phyloP scores from a whole-genome alignment of 2,329 filamentous ascomycete genomes.

The Ceratocystis harringtonii region DNA sequence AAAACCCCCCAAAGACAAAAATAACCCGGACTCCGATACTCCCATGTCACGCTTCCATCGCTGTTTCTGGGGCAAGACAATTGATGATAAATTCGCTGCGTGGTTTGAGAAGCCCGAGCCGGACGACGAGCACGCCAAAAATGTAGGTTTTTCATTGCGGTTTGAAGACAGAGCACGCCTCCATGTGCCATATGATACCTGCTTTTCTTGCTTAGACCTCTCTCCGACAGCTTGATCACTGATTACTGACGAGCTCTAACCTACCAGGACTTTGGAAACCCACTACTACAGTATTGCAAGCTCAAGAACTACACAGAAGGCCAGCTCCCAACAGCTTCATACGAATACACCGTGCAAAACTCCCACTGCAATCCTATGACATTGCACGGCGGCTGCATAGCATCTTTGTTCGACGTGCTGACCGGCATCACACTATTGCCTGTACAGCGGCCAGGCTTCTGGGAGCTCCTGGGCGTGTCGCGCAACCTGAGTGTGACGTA shows the following conservation, averaged over 20 bases:
- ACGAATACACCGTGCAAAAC: slow-evolving; percentile 35
- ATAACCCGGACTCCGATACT: neutral
- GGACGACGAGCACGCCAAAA: neutral
- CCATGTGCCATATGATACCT: neutral
- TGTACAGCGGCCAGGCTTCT: slow-evolving; percentile 39
- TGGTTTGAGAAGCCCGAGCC: slow-evolving; percentile 6
- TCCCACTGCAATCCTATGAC: slow-evolving; percentile 41
- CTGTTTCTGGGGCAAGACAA: slow-evolving; percentile 7
- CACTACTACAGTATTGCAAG: slow-evolving; percentile 29
- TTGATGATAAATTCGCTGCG: slow-evolving; percentile 11
- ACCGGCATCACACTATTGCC: slow-evolving; percentile 45
- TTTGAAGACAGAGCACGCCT: no score
- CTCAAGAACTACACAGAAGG: slow-evolving; percentile 26
- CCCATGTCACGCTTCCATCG: neutral
- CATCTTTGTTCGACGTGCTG: slow-evolving; percentile 52
- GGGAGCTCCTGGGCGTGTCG: slow-evolving; percentile 47
- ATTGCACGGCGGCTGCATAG: slow-evolving; percentile 47
- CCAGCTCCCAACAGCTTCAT: slow-evolving; percentile 29
- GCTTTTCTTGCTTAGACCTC: neutral
- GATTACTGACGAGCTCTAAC: no score
- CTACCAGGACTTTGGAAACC: slow-evolving; percentile 31
- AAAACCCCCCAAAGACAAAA: neutral
- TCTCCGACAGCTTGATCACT: neutral
- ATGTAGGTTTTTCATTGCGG: neutral
- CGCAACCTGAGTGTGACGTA: slow-evolving; percentile 54